phyloP scores from a whole-genome alignment of 345 rosid genomes.

The Ceriops tagal region DNA sequence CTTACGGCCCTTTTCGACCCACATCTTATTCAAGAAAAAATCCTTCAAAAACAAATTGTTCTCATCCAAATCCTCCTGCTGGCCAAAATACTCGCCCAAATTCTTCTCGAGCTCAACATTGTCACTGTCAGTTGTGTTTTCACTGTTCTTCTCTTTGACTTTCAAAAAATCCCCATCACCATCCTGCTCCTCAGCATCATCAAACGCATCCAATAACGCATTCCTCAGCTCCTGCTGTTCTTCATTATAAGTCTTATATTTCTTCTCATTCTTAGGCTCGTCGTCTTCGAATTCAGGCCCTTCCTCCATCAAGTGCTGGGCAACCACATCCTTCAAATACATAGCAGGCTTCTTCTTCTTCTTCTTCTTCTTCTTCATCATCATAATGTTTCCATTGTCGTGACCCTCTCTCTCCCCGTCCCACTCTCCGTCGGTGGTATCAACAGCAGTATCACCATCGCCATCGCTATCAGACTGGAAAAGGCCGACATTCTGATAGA shows the following conservation, averaged over 20 bases:
- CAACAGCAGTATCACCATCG: background rate
- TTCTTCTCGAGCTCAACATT: conserved; percentile 40
- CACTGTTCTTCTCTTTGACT: conserved; percentile 37
- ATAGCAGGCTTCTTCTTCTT: conserved; percentile 35
- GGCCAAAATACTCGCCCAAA: conserved; percentile 61
- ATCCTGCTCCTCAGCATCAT: conserved; percentile 27
- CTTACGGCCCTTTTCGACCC: conserved; percentile 53
- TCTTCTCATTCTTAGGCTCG: conserved; percentile 10
- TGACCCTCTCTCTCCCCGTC: conserved; percentile 14
- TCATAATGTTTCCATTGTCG: background rate
- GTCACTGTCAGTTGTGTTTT: conserved; percentile 16
- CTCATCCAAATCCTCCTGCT: conserved; percentile 45
- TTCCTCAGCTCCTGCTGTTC: conserved; percentile 57
- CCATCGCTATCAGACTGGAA: conserved; percentile 43
- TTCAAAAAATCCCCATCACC: conserved; percentile 45
- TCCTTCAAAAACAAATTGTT: conserved; percentile 56
- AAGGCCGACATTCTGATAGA: conserved; percentile 40
- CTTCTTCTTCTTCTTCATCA: conserved; percentile 8
- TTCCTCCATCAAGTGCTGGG: conserved; percentile 62
- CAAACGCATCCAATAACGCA: conserved; percentile 49
- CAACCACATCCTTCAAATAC: conserved; percentile 70
- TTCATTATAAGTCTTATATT: conserved; percentile 44
- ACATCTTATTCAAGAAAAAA: conserved; percentile 63
- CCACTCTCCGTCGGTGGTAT: conserved; percentile 3
- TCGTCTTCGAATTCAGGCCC: conserved; percentile 57